phyloP scores from a whole-genome alignment of 305 asterid species.

The Vinca major region DNA sequence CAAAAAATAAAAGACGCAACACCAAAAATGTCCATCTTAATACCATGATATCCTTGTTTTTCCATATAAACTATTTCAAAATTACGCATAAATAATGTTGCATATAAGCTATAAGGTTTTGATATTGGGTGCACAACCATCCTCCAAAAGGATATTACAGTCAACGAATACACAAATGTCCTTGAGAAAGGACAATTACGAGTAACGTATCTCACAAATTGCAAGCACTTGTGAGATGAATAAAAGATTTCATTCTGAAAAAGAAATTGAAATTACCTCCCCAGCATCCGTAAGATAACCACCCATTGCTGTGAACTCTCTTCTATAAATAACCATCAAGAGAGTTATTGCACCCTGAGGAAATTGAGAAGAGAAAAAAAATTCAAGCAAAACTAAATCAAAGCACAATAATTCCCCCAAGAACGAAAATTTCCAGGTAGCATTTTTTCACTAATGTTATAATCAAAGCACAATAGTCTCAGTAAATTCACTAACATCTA shows the following conservation, averaged over 20 bases:
- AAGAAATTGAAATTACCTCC: constrained; percentile 56
- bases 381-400: neutral
- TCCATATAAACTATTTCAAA: neutral
- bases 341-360: constrained; percentile 88
- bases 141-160: neutral
- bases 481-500: neutral
- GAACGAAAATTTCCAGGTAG: neutral
- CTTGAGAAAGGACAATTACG: neutral
- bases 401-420: neutral
- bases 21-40: neutral
- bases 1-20: neutral
- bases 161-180: neutral
- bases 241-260: neutral
- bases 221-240: neutral
- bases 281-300: constrained; percentile 98
- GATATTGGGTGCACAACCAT: neutral
- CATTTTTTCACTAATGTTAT: neutral
- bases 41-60: neutral
- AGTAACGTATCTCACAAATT: neutral
- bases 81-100: neutral
- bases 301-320: constrained; percentile 90
- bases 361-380: constrained; percentile 12
- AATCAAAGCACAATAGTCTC: neutral
- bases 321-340: constrained; percentile 78
- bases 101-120: too few species aligned